A percentile compares a stretch with the other conserved stretches of the same genome.
Conservation (phyloP, 2,329 filamentous ascomycete genomes). For the Eutypa lata region DNA sequence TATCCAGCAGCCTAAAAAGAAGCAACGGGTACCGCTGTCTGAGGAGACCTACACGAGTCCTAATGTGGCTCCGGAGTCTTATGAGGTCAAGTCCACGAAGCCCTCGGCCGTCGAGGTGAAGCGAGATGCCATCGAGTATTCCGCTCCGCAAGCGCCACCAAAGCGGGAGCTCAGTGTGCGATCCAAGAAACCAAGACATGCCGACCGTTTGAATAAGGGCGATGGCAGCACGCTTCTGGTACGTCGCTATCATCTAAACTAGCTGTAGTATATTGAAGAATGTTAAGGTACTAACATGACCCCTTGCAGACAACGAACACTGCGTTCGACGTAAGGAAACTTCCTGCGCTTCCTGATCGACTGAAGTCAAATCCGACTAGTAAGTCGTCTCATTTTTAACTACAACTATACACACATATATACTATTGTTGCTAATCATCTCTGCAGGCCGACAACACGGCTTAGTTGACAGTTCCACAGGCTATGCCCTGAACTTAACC, state of each 20-base stretch:
- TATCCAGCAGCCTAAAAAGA: slow-evolving; percentile 60
- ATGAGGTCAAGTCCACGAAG: slow-evolving; percentile 54
- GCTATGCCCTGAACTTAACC: slow-evolving; percentile 78
- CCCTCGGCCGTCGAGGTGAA: slow-evolving; percentile 41
- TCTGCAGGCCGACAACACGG: slow-evolving; percentile 60
- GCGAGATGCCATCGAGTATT: slow-evolving; percentile 45
- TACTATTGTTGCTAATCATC: slow-evolving; percentile 18
- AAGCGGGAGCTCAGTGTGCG: slow-evolving; percentile 57
- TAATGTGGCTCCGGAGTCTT: slow-evolving; percentile 49
- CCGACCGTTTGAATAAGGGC: slow-evolving; percentile 62
- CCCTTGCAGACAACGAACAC: slow-evolving; percentile 69
- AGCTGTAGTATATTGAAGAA: neutral
- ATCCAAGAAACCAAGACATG: slow-evolving; percentile 60
- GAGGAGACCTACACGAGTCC: slow-evolving; percentile 56
- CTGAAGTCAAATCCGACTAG: slow-evolving; percentile 65
- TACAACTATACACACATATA: neutral
- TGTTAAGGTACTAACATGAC: slow-evolving; percentile 11
- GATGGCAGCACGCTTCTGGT: slow-evolving; percentile 67
- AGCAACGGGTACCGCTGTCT: slow-evolving; percentile 55
- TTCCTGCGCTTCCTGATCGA: slow-evolving; percentile 77
- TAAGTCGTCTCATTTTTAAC: slow-evolving; percentile 45
- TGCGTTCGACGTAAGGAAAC: slow-evolving; percentile 80
- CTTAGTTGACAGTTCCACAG: slow-evolving; percentile 61
- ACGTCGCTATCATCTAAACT: slow-evolving; percentile 26
- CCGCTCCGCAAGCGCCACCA: slow-evolving; percentile 16